Conservation (phyloP, 805 yeast genomes). For the Zygosaccharomyces siamensis region DNA sequence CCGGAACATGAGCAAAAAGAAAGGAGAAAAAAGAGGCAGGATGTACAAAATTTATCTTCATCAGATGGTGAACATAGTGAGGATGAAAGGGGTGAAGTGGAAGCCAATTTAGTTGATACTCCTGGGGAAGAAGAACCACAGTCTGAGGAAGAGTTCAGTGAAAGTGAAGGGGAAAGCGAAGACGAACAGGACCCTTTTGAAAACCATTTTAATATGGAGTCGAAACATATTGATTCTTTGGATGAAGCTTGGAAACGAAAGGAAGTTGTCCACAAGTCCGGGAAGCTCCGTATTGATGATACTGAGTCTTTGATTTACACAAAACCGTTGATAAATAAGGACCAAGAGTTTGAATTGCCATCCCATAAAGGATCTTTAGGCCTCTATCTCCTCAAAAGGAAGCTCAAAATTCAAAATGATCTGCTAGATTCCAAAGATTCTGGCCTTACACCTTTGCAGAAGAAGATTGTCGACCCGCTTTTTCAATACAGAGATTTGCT, state of each 20-base stretch:
- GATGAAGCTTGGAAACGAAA: conserved; percentile 32
- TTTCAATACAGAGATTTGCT: conserved; percentile 68
- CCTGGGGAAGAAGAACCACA: conserved; percentile 13
- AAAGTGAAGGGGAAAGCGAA: conserved; percentile 37
- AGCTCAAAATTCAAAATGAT: conserved; percentile 32
- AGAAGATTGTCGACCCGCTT: conserved; percentile 55
- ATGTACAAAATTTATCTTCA: conserved; percentile 10
- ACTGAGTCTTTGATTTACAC: conserved; percentile 25
- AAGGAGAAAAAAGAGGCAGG: conserved; percentile 11
- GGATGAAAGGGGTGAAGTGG: conserved; percentile 25
- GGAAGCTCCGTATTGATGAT: conserved; percentile 15
- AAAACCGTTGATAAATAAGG: conserved; percentile 25
- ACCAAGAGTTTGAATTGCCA: conserved; percentile 19
- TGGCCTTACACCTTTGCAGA: conserved; percentile 44
- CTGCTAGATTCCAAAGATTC: conserved; percentile 20
- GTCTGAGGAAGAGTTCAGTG: conserved; percentile 32
- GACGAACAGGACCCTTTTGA: conserved; percentile 67
- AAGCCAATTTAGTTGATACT: conserved; percentile 20
- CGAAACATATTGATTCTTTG: conserved; percentile 38
- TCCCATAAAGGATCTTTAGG: conserved; percentile 23
- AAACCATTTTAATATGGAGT: conserved; percentile 58
- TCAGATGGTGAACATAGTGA: conserved; percentile 27
- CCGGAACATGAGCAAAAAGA: conserved; percentile 20
- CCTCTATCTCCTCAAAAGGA: conserved; percentile 45
- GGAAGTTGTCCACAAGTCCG: conserved; percentile 28